Percentiles rank a stretch among this genome's conserved stretches.
These are phyloP conservation scores for Hanseniaspora meyeri DNA, from an alignment of 805 yeast genomes.

Conservation along the genomic window DNA sequence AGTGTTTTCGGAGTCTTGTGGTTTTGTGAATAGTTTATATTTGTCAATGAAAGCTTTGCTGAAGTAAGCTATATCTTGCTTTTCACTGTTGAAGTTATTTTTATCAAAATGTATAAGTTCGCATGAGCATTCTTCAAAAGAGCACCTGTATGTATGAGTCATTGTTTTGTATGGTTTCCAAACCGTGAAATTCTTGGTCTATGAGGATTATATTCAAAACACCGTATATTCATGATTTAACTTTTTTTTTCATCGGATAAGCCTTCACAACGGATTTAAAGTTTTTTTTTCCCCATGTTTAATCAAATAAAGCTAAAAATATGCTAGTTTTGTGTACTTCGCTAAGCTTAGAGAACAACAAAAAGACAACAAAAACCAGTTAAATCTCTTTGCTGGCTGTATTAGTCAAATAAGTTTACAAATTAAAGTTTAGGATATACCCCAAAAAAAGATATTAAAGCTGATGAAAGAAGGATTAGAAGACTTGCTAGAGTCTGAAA, in stretches of 20 bases:
- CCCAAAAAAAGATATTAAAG: too few species aligned
- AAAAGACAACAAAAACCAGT: too few species aligned
- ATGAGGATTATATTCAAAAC: too few species aligned
- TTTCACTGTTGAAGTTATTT: neutral
- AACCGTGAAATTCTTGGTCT: too few species aligned
- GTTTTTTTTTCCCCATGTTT: neutral
- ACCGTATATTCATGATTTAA: too few species aligned
- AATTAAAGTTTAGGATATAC: too few species aligned
- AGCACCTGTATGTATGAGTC: constrained; percentile 18
- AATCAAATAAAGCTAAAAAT: neutral
- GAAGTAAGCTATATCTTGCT: constrained; percentile 13
- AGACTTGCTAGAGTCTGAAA: neutral
- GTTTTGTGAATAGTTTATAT: constrained; percentile 16
- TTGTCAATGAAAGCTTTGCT: constrained; percentile 15
- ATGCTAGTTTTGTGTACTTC: neutral
- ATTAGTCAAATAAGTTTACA: too few species aligned
- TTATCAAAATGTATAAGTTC: constrained; percentile 17
- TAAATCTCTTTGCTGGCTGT: too few species aligned
- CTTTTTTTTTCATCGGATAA: neutral
- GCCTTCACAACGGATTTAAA: neutral
- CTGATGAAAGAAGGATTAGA: constrained; percentile 15
- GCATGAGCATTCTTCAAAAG: constrained; percentile 21
- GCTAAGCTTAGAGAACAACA: too few species aligned
- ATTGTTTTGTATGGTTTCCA: neutral
- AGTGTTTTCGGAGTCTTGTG: constrained; percentile 15